Base-by-base conservation (phyloP, 2,329 filamentous ascomycete species). In the Tolypocladium ovalisporum region DNA sequence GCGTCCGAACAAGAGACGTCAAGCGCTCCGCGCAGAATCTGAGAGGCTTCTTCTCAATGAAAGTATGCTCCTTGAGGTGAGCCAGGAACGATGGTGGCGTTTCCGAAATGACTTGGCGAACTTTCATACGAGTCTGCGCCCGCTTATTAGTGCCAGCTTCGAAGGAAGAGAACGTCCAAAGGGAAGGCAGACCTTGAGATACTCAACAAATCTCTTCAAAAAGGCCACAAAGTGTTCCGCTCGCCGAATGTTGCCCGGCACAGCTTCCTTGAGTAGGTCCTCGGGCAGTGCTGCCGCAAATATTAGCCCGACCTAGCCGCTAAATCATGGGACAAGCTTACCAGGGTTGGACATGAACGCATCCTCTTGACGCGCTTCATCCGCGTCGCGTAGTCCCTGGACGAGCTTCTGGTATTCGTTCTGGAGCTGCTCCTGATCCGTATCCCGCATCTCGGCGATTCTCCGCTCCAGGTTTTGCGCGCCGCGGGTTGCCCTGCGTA, bases 181-280 rank as follows among this genome's bases (percentile, higher is more conserved):
- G 12, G 19, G 19, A 4, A 5, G 27, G 58, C 61, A 42, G 64
- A 80, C 82, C 76, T 91, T 97, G 54, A 99, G 79, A 67, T 99
- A 99, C 71, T 99, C 95, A 63, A 99, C 94, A 69, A 99, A 99
- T 60, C 94, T 83, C 70, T 96, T 96, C 58, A 99, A 74, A 70
- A 99, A 99, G 1, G 91, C 85, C 17, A 96, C 85, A 68, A 99
- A 99, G 69, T 99, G 94, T 67, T 99, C 94, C 5, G 94, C 94
- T 73, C 94, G 82, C 60, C 94, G 81, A 62, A 99, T 99, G 65
- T 99, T 99, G 34, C 94, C 95, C 0, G 94, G 94, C 0, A 99
- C 89, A 0, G 94, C 94, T 74, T 99, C 94, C 69, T 93, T 95
- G 7, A 99, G 81, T 10, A 99, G 77, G 68, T 99, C 95, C 64